Base-by-base conservation (phyloP, 192 early-diverging fungal species). In the Dispira simplex region DNA sequence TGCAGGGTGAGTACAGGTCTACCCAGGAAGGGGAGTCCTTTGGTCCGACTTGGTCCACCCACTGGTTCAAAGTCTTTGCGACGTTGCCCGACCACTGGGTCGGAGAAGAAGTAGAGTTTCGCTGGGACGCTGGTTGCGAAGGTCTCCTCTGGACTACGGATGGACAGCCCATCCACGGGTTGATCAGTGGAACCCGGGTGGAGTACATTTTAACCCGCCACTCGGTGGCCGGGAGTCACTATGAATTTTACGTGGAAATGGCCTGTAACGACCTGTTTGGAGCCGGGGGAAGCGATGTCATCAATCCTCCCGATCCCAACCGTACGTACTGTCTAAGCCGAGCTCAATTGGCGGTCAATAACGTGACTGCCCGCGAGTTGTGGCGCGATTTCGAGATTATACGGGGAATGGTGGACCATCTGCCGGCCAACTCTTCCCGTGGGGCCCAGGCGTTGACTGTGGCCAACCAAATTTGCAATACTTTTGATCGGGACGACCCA, bases 221-320 rank as follows among this genome's bases (percentile, higher is more conserved):
- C 21, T 77, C 79, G 11, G 64, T 73, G 27, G 78, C 75, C 18
- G 76, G 73, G 4, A 77, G 86, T 69, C 71, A 71, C 16, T 74
- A 83, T 54, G 75, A 89, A 46, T 79, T 95, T 55, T 95, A 87
- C 68, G 67, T 97, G 46, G 97, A 97, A 65, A 83, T 92, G 56
- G 92, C 89, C 1, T 92, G 91, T 69, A 97, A 98, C 68, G 85
- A 86, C 27, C 79, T 97, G 84, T 95, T 96, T 78, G 94, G 96
- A 21, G n/a, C 76, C 44, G 91, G 88, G 25, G 70, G 77, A 18
- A 75, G 71, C 67, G 80, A 78, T 0, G 23, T 77, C 47, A 89
- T 88, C 58, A 73, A 77, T 11, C 81, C 90, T 1, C 91, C 90
- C 0, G 73, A 88, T 27, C 74, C 80, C 10, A 71, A 90, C 67